These are phyloP conservation scores for Xenoacremonium recifei DNA, from an alignment of 2,329 filamentous ascomycete genomes.

Conservation along the genomic window DNA sequence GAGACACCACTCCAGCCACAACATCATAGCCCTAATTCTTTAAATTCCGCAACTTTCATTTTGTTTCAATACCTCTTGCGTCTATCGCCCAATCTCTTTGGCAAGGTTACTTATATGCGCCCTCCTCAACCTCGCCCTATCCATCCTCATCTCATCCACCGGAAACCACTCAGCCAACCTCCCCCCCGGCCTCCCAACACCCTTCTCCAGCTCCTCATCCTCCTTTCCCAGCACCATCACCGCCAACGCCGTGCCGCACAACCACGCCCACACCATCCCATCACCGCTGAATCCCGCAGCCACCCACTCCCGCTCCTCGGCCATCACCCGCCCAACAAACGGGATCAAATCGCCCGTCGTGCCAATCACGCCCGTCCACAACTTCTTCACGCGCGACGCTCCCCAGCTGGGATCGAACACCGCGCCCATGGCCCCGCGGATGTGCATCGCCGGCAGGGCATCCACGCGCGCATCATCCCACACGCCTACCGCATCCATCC, in stretches of 20 bases:
- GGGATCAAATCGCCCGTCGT: constrained; percentile 48
- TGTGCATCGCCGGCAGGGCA: constrained; percentile 36
- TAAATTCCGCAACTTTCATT: too few species aligned
- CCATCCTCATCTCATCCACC: constrained; percentile 29
- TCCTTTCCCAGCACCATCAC: constrained; percentile 44
- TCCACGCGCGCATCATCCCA: constrained; percentile 45
- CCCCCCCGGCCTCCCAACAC: constrained; percentile 35
- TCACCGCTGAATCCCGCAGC: constrained; percentile 50
- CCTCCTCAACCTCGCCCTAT: constrained; percentile 32
- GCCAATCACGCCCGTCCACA: constrained; percentile 51
- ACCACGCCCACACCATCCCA: constrained; percentile 55
- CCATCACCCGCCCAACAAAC: constrained; percentile 46
- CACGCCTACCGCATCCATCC: constrained; percentile 45
- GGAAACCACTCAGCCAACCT: constrained; percentile 41
- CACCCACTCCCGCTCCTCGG: constrained; percentile 38
- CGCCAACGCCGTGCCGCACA: constrained; percentile 46
- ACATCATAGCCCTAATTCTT: too few species aligned
- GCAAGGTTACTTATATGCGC: constrained; percentile 36
- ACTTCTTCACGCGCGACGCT: constrained; percentile 30
- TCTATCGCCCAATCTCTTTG: too few species aligned
- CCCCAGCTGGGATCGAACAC: constrained; percentile 41
- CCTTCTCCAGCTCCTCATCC: constrained; percentile 24
- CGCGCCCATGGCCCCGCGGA: constrained; percentile 40
- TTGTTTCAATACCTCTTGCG: too few species aligned
- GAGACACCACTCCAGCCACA: too few species aligned